Evolutionary conservation across 2,329 filamentous ascomycete species (phyloP).

Genomic region (Aspergillus spinulosporus): DNA sequence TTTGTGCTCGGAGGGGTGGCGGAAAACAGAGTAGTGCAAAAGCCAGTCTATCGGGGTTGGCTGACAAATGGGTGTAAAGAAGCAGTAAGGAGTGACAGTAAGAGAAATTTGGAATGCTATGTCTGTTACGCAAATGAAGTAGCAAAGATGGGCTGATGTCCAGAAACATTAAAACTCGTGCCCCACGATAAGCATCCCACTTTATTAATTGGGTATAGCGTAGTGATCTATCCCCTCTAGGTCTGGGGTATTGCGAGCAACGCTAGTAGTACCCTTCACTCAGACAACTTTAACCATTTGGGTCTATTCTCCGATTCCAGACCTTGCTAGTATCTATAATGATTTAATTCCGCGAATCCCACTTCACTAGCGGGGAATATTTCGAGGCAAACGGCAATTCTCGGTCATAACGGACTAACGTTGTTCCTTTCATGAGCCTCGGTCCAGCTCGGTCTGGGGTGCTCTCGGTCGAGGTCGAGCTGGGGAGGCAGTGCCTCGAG

Average conservation of each 20-base stretch:
- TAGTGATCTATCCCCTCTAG: neutral
- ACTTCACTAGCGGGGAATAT: neutral
- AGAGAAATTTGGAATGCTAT: neutral
- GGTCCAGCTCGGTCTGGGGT: slow-evolving; percentile 18
- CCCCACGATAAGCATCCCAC: slow-evolving; percentile 2
- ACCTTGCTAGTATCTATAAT: neutral
- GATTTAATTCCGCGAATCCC: no score
- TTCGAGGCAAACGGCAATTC: neutral
- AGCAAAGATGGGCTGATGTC: slow-evolving; percentile 5
- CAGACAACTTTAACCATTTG: neutral
- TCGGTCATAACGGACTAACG: neutral
- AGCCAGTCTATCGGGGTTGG: neutral
- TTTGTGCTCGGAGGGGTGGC: neutral
- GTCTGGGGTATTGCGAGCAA: neutral
- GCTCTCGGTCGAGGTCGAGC: slow-evolving; percentile 19
- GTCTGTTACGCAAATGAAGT: neutral
- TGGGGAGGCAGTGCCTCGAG: neutral
- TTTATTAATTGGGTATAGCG: neutral
- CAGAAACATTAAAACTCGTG: slow-evolving; percentile 1
- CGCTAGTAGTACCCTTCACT: no score
- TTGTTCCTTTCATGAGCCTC: slow-evolving; percentile 27
- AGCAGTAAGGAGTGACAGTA: neutral
- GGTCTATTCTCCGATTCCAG: neutral
- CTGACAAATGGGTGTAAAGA: neutral
- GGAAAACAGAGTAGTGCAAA: neutral